A percentile compares a stretch with the other conserved stretches of the same genome.
phyloP scores from a whole-genome alignment of 2,329 filamentous ascomycete genomes.

The Dactylellina parvicollis region DNA sequence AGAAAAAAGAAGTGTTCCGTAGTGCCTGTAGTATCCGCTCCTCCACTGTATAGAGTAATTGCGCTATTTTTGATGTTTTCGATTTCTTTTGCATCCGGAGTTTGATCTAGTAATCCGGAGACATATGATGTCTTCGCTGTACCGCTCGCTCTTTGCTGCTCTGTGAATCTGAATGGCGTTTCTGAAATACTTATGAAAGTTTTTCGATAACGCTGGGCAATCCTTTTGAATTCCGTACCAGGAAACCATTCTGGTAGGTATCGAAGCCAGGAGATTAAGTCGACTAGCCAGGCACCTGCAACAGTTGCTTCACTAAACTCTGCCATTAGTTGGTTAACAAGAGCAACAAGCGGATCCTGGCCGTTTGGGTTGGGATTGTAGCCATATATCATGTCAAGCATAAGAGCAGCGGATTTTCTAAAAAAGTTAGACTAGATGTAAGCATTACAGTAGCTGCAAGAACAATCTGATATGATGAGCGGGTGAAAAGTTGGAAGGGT shows the following conservation, averaged over 20 bases:
- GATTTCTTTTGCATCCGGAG: constrained; percentile 61
- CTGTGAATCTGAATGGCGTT: constrained; percentile 60
- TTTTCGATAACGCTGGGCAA: constrained; percentile 49
- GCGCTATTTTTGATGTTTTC: constrained; percentile 63
- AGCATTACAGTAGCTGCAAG: constrained; percentile 60
- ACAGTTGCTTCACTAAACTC: constrained; percentile 60
- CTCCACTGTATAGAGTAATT: constrained; percentile 63
- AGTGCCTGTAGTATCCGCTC: constrained; percentile 63
- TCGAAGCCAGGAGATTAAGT: constrained; percentile 59
- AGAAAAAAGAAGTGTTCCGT: constrained; percentile 59
- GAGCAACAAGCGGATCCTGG: constrained; percentile 58
- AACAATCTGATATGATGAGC: no score
- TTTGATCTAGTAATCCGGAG: constrained; percentile 63
- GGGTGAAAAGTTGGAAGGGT: not conserved
- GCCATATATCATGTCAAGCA: constrained; percentile 62
- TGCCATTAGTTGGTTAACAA: constrained; percentile 59
- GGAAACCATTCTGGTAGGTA: constrained; percentile 59
- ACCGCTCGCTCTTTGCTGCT: constrained; percentile 60
- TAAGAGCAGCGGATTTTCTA: constrained; percentile 62
- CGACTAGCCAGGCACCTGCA: constrained; percentile 61
- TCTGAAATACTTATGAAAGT: constrained; percentile 44
- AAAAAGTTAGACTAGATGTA: constrained; percentile 60
- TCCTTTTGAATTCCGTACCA: constrained; percentile 55
- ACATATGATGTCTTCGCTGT: constrained; percentile 60
- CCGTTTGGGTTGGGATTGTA: constrained; percentile 60